Evolutionary conservation across 177 flowering plant genomes (phyloP), one percentile per base, ranked within the genome.

Genomic region (Vitis hybrid): DNA sequence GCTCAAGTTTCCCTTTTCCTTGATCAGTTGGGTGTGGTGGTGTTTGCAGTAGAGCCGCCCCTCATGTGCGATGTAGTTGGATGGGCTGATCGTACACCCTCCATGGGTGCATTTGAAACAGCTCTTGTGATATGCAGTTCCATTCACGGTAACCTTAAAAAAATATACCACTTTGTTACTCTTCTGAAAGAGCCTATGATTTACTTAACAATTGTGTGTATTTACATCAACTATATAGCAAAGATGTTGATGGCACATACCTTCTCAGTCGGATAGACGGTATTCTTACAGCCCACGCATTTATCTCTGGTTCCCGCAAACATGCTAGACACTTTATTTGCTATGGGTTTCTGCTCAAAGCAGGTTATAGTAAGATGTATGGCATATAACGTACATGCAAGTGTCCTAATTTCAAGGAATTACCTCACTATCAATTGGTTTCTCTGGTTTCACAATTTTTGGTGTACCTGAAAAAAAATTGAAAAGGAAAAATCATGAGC

Each of bases 41-140:
- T 92, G 96, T 72, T 80, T 89, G 86, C 97, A 92, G 83, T 91
- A 92, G 52, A 92, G 90, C 19, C 83, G 79, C 13, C 90, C 91
- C 72, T 92, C 94, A 21, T 92, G 97, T 27, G 97, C 96, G 54
- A 92, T 85, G 74, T 89, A 92, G 84, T 87, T 91, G 46, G 96
- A 92, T 21, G 85, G 97, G 75, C 97, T 94, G 30, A 94, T 94
- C 2, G 71, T 71, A 60, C 98, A 94, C 8, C 98, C 97, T 70
- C 98, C 98, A 75, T 87, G 94, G 72, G 74, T 84, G 86, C 97
- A 94, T 76, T 88, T 94, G 90, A 94, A 94, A 73, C 98, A 94
- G 79, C 86, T 82, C 81, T 80, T 89, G 82, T 94, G 97, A 81
- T 94, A 92, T 51, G 90, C 73, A 52, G 80, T 87, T 67, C 97